These are phyloP conservation scores for Tylopilus plumbeoviolaceoides DNA, from an alignment of 768 basidiomycete genomes.

Conservation along the genomic window DNA sequence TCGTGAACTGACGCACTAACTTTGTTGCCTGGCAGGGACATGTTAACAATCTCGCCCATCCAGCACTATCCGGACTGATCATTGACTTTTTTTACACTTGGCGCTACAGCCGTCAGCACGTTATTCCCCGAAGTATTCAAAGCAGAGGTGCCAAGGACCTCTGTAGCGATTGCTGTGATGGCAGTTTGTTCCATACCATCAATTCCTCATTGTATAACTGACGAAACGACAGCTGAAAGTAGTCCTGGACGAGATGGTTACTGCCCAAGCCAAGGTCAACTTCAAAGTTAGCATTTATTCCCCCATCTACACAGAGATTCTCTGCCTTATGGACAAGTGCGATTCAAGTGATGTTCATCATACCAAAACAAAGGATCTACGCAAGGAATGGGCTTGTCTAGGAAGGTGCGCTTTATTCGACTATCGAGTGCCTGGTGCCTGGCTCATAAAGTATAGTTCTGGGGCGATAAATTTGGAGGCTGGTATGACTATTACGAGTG, in stretches of 20 bases:
- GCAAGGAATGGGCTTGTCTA: neutral
- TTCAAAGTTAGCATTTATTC: neutral
- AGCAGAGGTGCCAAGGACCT: neutral
- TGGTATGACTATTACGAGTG: too few relatives aligned
- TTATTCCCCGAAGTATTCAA: neutral
- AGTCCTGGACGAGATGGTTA: neutral
- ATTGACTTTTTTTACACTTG: too few relatives aligned
- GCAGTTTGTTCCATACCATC: too few relatives aligned
- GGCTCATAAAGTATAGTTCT: neutral
- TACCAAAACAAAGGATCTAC: neutral
- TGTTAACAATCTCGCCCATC: neutral
- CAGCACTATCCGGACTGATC: neutral
- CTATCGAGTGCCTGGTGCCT: too few relatives aligned
- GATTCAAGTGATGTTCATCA: neutral
- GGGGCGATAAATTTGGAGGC: too few relatives aligned
- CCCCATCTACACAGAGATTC: neutral
- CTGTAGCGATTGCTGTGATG: too few relatives aligned
- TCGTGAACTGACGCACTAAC: neutral
- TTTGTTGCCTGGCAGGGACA: neutral
- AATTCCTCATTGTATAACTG: neutral
- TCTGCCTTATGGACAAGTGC: neutral
- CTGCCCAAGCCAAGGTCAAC: neutral
- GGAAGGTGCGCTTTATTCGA: neutral
- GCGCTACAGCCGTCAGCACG: neutral
- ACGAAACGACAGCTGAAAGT: neutral